phyloP scores from a whole-genome alignment of 2,329 filamentous ascomycete genomes.

The Monosporascus sp. region DNA sequence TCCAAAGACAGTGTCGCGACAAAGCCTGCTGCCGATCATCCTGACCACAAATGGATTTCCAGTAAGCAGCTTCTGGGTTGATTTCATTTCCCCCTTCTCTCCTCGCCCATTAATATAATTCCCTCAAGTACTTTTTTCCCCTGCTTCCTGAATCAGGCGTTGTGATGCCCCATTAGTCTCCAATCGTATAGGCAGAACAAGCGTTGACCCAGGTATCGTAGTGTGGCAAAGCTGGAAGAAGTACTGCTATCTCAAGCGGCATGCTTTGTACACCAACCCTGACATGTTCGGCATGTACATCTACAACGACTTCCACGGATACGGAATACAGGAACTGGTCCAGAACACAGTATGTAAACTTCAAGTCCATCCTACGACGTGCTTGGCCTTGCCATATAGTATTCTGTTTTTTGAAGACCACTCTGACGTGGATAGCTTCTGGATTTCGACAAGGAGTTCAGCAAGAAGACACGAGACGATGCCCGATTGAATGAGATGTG shows the following conservation, averaged over 20 bases:
- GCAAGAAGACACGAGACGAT: slow-evolving; percentile 15
- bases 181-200: no score
- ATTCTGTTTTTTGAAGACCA: background rate
- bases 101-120: no score
- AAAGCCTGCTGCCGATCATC: slow-evolving; percentile 10
- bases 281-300: slow-evolving; percentile 26
- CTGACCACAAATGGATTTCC: slow-evolving; percentile 12
- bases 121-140: no score
- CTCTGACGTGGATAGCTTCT: slow-evolving; percentile 7
- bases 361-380: background rate
- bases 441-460: slow-evolving; percentile 14
- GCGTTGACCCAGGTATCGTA: no score
- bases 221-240: slow-evolving; percentile 17
- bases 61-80: background rate
- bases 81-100: no score
- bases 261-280: slow-evolving; percentile 16
- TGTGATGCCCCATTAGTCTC: no score
- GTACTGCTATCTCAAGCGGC: slow-evolving; percentile 9
- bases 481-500: slow-evolving; percentile 15
- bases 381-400: background rate
- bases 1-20: slow-evolving; percentile 8
- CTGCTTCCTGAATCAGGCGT: no score
- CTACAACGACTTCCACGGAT: slow-evolving; percentile 24
- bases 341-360: slow-evolving; percentile 20
- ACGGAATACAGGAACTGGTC: slow-evolving; percentile 24